Evolutionary conservation across 1,139 yeast genomes (phyloP).

Genomic region (Pneumocystis carinii): DNA sequence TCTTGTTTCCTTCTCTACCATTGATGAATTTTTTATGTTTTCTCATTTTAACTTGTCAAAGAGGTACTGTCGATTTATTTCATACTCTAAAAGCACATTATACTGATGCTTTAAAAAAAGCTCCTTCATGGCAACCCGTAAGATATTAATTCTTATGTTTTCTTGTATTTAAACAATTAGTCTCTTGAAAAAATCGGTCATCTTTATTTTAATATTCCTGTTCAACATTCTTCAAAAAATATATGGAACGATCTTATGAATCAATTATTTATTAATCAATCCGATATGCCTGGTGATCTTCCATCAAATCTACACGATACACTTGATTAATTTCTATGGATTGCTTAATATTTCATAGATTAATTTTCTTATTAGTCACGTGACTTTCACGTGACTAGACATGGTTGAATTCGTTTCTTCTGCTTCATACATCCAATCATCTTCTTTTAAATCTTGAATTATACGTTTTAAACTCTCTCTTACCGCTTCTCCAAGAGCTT

Average conservation of each 20-base stretch:
- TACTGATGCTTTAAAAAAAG: constrained; percentile 33
- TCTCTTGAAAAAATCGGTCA: not conserved
- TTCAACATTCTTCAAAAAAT: not conserved
- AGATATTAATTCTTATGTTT: not conserved
- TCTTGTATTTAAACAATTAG: not conserved
- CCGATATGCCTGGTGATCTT: too few species aligned
- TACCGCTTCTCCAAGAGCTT: not conserved
- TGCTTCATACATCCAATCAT: not conserved
- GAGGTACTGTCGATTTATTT: constrained; percentile 37
- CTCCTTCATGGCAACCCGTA: constrained; percentile 16
- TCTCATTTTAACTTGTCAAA: constrained; percentile 45
- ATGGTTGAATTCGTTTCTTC: not conserved
- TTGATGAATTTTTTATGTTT: constrained; percentile 58
- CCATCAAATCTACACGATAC: not conserved
- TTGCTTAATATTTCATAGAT: not conserved
- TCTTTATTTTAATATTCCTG: not conserved
- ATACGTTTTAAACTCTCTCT: not conserved
- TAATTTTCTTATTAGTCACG: not conserved
- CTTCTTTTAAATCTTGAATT: not conserved
- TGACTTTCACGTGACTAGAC: not conserved
- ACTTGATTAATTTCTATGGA: not conserved
- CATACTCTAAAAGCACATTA: constrained; percentile 41
- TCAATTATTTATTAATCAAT: not conserved
- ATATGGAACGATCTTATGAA: not conserved
- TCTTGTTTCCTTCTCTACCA: constrained; percentile 17